phyloP scores from a whole-genome alignment of 2,329 filamentous ascomycete genomes.

The Talaromyces sp. region DNA sequence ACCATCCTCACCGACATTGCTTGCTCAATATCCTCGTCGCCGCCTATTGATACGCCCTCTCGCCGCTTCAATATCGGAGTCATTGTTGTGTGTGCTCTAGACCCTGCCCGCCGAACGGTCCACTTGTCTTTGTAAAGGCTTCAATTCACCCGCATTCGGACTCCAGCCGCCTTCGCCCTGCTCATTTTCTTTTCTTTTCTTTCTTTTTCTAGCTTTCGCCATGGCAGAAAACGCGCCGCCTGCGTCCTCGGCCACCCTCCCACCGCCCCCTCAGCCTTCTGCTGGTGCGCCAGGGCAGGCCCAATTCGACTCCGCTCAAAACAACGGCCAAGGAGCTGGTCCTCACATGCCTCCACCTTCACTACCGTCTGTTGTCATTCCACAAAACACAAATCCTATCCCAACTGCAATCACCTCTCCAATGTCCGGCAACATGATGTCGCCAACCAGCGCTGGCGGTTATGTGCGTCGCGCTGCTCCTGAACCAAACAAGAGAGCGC shows the following conservation, averaged over 20 bases:
- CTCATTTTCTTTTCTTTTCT: not conserved
- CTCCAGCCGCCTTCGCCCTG: not conserved
- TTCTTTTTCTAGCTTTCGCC: slow-evolving; percentile 25
- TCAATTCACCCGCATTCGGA: not conserved
- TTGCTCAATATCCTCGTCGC: not conserved
- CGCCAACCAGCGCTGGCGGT: slow-evolving; percentile 73
- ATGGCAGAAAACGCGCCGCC: slow-evolving; percentile 76
- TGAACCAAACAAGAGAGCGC: slow-evolving; percentile 95
- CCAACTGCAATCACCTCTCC: slow-evolving; percentile 88
- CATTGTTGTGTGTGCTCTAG: not conserved
- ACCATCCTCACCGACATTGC: not conserved
- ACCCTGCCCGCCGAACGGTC: not conserved
- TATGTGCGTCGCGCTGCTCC: slow-evolving; percentile 87
- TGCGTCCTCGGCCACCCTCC: slow-evolving; percentile 60
- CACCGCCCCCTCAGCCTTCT: slow-evolving; percentile 63
- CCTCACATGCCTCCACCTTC: slow-evolving; percentile 83
- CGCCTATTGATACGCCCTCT: not conserved
- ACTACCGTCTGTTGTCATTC: slow-evolving; percentile 77
- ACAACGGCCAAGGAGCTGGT: slow-evolving; percentile 62
- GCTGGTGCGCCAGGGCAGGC: slow-evolving; percentile 63
- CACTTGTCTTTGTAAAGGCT: not conserved
- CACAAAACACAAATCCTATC: slow-evolving; percentile 93
- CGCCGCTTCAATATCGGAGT: not conserved
- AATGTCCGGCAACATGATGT: slow-evolving; percentile 73
- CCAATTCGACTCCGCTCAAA: slow-evolving; percentile 66